Base-by-base conservation (phyloP, 352 stramenopile genomes). In the Pythium myriotylum region DNA sequence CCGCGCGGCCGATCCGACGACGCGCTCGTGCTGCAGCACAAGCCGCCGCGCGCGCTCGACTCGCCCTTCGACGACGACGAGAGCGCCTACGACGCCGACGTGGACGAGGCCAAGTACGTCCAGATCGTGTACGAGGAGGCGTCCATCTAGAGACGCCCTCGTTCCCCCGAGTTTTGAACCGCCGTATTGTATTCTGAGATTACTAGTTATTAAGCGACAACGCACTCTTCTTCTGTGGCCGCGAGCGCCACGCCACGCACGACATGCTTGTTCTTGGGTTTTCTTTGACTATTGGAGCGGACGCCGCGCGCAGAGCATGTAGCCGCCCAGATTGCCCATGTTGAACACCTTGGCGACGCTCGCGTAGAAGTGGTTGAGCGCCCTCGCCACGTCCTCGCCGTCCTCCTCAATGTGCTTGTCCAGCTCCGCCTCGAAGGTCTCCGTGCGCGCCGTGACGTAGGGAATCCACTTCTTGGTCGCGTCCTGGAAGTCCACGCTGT, bases 311-410 rank as follows among this genome's bases (percentile, higher is more conserved):
- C 72, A 54, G 41, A 89, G 64, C 45, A 59, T 79, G 47, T 91
- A 88, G 55, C 86, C 86, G 49, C 86, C 82, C 17, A 92, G 68
- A 54, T 86, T 89, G 27, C 70, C 70, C 39, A 63, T 69, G 23
- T 56, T 47, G 45, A 92, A 96, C 19, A 94, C 39, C 0, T 63
- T 45, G 29, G 73, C 79, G 42, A 94, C 75, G 60, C 70, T 65
- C 23, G 58, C 53, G 67, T 94, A 94, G 63, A 94, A 96, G 47
- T 93, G 70, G 50, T 84, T 62, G n/a, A 96, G 68, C 16, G 68
- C 74, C 29, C 48, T 47, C 52, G 85, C 88, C 27, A 76, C 72
- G 29, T 70, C 54, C 46, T 84, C 73, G 40, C 84, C 85, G 50
- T 93, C 83, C 14, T 71, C 54, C 45, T 66, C 67, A 14, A 81